A percentile compares a stretch with the other conserved stretches of the same genome.
phyloP scores from a whole-genome alignment of 2,329 filamentous ascomycete genomes.

The Podosphaera aphanis region DNA sequence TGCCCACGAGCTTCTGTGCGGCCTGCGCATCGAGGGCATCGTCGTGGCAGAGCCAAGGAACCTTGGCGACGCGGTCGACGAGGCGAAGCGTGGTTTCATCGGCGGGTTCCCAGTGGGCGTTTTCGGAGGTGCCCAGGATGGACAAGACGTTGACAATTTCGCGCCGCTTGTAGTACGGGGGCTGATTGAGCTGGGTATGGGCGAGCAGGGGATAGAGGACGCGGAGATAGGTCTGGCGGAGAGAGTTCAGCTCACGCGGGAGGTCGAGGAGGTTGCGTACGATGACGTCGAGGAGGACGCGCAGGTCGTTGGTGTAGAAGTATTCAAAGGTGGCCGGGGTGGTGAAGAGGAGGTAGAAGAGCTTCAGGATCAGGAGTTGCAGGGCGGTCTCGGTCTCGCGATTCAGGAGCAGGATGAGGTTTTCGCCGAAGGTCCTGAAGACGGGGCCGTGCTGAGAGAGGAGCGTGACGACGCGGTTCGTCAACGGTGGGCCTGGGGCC shows the following conservation, averaged over 20 bases:
- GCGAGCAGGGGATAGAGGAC: constrained; percentile 77
- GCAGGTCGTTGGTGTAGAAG: constrained; percentile 93
- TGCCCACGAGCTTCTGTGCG: constrained; percentile 40
- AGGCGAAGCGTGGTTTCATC: constrained; percentile 61
- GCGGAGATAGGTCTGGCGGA: constrained; percentile 84
- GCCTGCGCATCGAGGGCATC: constrained; percentile 22
- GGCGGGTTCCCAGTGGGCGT: constrained; percentile 54
- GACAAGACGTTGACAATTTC: constrained; percentile 58
- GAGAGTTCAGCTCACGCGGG: constrained; percentile 51
- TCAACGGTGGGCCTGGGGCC: constrained; percentile 29
- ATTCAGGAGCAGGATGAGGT: constrained; percentile 85
- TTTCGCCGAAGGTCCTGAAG: constrained; percentile 92
- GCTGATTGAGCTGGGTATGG: constrained; percentile 69
- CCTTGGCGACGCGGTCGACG: constrained; percentile 49
- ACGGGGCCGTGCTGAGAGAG: constrained; percentile 56
- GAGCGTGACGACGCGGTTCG: constrained; percentile 83
- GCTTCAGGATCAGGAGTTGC: constrained; percentile 87
- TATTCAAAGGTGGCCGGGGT: constrained; percentile 84
- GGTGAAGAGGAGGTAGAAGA: constrained; percentile 86
- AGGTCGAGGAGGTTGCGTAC: constrained; percentile 92
- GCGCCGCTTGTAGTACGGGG: constrained; percentile 76
- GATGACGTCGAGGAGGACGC: constrained; percentile 83
- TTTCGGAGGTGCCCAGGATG: constrained; percentile 43
- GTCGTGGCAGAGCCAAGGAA: constrained; percentile 38
- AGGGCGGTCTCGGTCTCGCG: constrained; percentile 84